Evolutionary conservation across 495 filamentous ascomycete genomes (phyloP).

Genomic region (Xylaria castorea): DNA sequence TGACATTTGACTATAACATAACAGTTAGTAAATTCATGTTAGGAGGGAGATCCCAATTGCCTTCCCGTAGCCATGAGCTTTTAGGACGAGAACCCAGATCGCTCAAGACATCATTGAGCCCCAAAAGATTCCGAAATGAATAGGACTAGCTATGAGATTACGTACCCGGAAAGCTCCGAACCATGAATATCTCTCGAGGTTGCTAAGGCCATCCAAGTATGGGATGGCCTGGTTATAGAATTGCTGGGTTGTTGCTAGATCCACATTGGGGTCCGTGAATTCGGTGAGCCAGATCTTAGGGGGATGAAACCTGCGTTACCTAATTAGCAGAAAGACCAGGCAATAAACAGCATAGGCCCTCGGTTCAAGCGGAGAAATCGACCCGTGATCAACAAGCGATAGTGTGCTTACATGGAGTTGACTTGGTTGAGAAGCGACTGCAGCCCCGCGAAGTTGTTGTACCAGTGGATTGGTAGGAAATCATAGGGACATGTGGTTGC

Average conservation of each 20-base stretch:
- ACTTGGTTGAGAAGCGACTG: not conserved
- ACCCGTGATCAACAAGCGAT: not conserved
- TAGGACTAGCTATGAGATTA: not conserved
- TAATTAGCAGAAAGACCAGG: not conserved
- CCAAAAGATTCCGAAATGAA: not conserved
- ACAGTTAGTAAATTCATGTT: not conserved
- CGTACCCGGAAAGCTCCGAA: not conserved
- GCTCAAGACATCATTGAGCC: not conserved
- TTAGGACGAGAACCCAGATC: not conserved
- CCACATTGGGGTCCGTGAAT: slow-evolving; percentile 6
- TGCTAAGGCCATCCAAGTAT: not conserved
- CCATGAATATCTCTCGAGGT: not conserved
- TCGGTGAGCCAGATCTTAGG: slow-evolving; percentile 3
- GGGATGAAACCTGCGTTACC: not conserved
- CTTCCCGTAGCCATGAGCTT: not conserved
- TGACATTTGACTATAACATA: not conserved
- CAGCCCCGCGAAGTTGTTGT: not conserved
- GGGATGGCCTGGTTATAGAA: not conserved
- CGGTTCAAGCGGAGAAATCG: not conserved
- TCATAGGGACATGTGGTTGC: not conserved
- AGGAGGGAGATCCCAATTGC: not conserved
- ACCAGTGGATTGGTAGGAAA: slow-evolving; percentile 8
- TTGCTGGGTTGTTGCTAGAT: not conserved
- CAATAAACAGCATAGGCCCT: not conserved
- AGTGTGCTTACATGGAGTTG: not conserved